Evolutionary conservation across 345 rosid species (phyloP).

Genomic region (Camelina neglecta): DNA sequence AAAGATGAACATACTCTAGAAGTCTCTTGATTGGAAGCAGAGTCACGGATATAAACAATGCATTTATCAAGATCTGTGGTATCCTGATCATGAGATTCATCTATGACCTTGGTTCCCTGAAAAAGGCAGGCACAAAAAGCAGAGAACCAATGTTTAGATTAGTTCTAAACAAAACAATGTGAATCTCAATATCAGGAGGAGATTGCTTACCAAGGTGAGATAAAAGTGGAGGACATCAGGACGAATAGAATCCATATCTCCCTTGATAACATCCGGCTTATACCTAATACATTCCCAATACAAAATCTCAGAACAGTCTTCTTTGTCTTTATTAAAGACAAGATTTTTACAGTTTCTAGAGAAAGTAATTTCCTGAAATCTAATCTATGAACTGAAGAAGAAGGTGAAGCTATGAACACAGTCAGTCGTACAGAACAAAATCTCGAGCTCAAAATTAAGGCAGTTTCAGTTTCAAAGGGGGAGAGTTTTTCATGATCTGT

Average conservation of each 20-base stretch:
- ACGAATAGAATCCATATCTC: slow-evolving; percentile 95
- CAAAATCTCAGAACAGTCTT: slow-evolving; percentile 5
- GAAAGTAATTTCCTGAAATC: too few species aligned
- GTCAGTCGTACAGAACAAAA: background rate
- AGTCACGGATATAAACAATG: slow-evolving; percentile 55
- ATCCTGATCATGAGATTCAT: slow-evolving; percentile 91
- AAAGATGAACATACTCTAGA: slow-evolving; percentile 56
- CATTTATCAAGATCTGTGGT: slow-evolving; percentile 97
- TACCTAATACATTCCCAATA: slow-evolving; percentile 47
- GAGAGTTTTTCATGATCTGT: too few species aligned
- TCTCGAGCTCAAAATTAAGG: background rate
- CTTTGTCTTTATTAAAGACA: too few species aligned
- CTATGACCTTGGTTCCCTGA: slow-evolving; percentile 83
- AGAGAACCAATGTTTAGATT: background rate
- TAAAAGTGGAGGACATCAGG: slow-evolving; percentile 71
- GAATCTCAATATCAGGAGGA: background rate
- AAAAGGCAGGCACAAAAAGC: slow-evolving; percentile 20
- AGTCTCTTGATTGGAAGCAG: slow-evolving; percentile 51
- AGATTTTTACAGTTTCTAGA: too few species aligned
- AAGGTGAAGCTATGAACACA: background rate
- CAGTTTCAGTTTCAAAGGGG: too few species aligned
- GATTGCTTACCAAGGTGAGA: slow-evolving; percentile 51
- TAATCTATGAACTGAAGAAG: background rate
- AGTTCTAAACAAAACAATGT: background rate
- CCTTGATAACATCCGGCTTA: slow-evolving; percentile 84